Evolutionary conservation across 2,329 filamentous ascomycete species (phyloP).

Genomic region (Diplodia seriata): DNA sequence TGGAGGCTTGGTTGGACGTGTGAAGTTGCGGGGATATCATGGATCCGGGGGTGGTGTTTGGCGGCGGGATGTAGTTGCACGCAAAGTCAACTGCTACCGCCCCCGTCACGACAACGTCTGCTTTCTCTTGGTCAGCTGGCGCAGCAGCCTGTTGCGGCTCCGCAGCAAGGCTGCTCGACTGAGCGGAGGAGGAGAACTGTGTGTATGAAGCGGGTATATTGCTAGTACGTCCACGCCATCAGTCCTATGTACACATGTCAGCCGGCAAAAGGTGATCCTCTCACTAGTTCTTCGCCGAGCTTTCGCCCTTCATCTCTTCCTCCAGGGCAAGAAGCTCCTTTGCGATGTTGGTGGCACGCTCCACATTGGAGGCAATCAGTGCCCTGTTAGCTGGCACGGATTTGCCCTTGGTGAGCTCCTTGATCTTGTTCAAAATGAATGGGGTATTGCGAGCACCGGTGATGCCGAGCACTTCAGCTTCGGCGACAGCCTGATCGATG

Average conservation of each 20-base stretch:
- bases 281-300: slow-evolving; percentile 26
- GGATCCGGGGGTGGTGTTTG: slow-evolving; percentile 44
- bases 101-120: slow-evolving; percentile 84
- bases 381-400: slow-evolving; percentile 78
- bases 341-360: slow-evolving; percentile 69
- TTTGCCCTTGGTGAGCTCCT: slow-evolving; percentile 74
- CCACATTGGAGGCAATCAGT: slow-evolving; percentile 71
- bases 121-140: slow-evolving; percentile 34
- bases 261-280: slow-evolving; percentile 18
- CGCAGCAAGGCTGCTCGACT: slow-evolving; percentile 24
- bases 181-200: background rate
- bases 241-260: slow-evolving; percentile 40
- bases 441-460: slow-evolving; percentile 83
- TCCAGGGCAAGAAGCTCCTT: slow-evolving; percentile 66
- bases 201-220: slow-evolving; percentile 31
- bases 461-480: slow-evolving; percentile 52
- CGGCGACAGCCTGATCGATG: slow-evolving; percentile 50
- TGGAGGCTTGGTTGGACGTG: slow-evolving; percentile 85
- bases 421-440: slow-evolving; percentile 79
- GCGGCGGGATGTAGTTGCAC: slow-evolving; percentile 73
- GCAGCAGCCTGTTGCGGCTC: slow-evolving; percentile 6
- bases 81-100: slow-evolving; percentile 86
- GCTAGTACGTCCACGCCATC: slow-evolving; percentile 28
- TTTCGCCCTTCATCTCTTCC: slow-evolving; percentile 37
- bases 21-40: slow-evolving; percentile 62